Percentiles rank a stretch among this genome's conserved stretches.
These are phyloP conservation scores for Schwanniomyces pseudopolymorphus DNA, from an alignment of 805 yeast species.

Conservation along the genomic window DNA sequence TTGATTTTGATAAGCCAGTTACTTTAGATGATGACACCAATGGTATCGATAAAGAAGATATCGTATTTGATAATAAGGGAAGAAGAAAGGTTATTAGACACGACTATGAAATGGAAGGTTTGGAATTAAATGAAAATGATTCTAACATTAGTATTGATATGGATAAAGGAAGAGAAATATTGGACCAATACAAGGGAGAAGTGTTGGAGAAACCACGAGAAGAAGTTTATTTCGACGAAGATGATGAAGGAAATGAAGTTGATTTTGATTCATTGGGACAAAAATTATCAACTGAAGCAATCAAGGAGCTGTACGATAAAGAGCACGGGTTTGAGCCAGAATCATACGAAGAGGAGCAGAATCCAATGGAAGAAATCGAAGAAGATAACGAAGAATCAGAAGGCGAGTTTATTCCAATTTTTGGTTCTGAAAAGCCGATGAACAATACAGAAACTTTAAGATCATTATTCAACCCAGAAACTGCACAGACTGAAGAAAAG, in stretches of 20 bases:
- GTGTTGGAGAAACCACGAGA: conserved; percentile 22
- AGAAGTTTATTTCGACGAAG: conserved; percentile 35
- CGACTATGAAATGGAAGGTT: conserved; percentile 37
- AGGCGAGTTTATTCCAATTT: conserved; percentile 56
- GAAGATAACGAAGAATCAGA: conserved; percentile 17
- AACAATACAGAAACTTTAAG: conserved; percentile 55
- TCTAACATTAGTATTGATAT: conserved; percentile 25
- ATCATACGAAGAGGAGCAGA: neutral
- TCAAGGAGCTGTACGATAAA: conserved; percentile 22
- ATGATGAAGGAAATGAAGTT: conserved; percentile 41
- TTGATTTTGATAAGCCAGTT: conserved; percentile 38
- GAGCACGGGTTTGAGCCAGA: conserved; percentile 19
- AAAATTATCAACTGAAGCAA: conserved; percentile 27
- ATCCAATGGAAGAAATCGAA: neutral
- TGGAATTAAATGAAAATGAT: conserved; percentile 16
- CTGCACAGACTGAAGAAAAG: neutral
- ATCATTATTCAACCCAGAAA: conserved; percentile 51
- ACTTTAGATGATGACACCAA: conserved; percentile 34
- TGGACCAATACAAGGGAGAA: conserved; percentile 22
- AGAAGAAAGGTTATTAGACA: conserved; percentile 28
- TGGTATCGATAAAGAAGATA: conserved; percentile 32
- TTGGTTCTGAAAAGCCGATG: conserved; percentile 37
- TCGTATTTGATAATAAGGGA: conserved; percentile 37
- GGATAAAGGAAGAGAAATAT: conserved; percentile 12
- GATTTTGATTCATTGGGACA: conserved; percentile 29